Evolutionary conservation across 768 basidiomycete species (phyloP).

Genomic region (Sistotremastrum suecicum): DNA sequence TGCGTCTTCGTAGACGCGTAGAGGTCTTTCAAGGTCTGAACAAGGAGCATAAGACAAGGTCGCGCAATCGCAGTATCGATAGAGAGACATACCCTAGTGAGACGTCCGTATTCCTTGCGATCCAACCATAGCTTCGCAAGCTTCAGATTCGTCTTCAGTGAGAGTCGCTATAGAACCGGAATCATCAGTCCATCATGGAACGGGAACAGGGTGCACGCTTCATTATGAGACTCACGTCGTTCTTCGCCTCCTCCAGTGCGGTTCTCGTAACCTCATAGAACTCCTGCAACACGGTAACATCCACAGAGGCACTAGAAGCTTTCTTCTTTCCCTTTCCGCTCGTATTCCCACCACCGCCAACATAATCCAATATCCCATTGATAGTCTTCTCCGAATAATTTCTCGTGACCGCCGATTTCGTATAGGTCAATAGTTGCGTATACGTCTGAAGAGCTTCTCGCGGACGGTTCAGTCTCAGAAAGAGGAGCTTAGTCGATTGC

Average conservation of each 20-base stretch:
- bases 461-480: conserved; percentile 63
- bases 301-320: conserved; percentile 35
- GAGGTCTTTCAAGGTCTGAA: conserved; percentile 29
- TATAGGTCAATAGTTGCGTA: conserved; percentile 76
- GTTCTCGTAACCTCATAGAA: conserved; percentile 92
- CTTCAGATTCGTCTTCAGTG: conserved; percentile 92
- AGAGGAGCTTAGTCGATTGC: conserved; percentile 91
- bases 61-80: background rate
- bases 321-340: conserved; percentile 38
- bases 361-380: conserved; percentile 96
- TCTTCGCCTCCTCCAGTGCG: conserved; percentile 86
- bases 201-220: background rate
- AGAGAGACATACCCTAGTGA: conserved; percentile 49
- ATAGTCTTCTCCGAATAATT: conserved; percentile 98
- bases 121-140: conserved; percentile 96
- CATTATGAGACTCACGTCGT: conserved; percentile 49
- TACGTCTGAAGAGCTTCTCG: conserved; percentile 80
- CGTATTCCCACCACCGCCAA: conserved; percentile 51
- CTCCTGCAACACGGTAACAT: conserved; percentile 79
- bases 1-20: conserved; percentile 59
- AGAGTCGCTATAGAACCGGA: conserved; percentile 49
- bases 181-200: background rate
- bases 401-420: conserved; percentile 87
- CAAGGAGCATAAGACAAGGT: background rate
- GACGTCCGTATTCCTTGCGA: conserved; percentile 74